Evolutionary conservation across 2,329 filamentous ascomycete species (phyloP).

Genomic region (Hypocrella siamensis): DNA sequence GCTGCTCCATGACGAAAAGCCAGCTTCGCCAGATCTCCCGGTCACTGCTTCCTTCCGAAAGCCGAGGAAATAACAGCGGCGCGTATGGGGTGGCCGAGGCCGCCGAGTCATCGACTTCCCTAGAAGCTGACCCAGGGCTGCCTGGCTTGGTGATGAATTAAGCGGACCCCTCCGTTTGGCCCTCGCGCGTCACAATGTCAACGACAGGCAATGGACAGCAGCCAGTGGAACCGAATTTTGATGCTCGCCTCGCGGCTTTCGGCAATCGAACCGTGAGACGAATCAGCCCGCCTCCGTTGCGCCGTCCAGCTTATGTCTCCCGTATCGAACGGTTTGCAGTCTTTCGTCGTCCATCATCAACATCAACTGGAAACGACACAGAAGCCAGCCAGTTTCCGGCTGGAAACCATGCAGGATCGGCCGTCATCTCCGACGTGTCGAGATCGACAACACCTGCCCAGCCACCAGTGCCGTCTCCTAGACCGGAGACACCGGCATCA

Average conservation of each 20-base stretch:
- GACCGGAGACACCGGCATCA: constrained; percentile 1
- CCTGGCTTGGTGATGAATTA: too few species aligned
- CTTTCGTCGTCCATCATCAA: neutral
- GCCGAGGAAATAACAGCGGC: too few species aligned
- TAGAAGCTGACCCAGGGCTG: too few species aligned
- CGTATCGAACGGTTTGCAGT: constrained; percentile 1
- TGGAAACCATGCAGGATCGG: neutral
- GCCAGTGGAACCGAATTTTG: neutral
- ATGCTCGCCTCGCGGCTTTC: constrained; percentile 2
- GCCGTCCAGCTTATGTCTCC: constrained; percentile 5
- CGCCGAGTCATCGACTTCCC: too few species aligned
- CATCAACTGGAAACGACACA: neutral
- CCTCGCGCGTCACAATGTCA: too few species aligned
- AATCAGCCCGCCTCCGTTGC: constrained; percentile 14
- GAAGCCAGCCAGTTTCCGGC: neutral
- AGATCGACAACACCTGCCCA: constrained; percentile 9
- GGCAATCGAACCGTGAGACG: constrained; percentile 5
- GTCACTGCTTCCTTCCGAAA: too few species aligned
- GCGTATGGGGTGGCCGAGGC: too few species aligned
- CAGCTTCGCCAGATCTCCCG: too few species aligned
- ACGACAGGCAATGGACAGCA: too few species aligned
- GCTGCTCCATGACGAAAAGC: too few species aligned
- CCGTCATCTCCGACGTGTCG: neutral
- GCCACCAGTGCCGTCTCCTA: constrained; percentile 2
- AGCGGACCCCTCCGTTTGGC: too few species aligned